phyloP scores from a whole-genome alignment of 768 basidiomycete species.

The Stropharia rugosoannulata region DNA sequence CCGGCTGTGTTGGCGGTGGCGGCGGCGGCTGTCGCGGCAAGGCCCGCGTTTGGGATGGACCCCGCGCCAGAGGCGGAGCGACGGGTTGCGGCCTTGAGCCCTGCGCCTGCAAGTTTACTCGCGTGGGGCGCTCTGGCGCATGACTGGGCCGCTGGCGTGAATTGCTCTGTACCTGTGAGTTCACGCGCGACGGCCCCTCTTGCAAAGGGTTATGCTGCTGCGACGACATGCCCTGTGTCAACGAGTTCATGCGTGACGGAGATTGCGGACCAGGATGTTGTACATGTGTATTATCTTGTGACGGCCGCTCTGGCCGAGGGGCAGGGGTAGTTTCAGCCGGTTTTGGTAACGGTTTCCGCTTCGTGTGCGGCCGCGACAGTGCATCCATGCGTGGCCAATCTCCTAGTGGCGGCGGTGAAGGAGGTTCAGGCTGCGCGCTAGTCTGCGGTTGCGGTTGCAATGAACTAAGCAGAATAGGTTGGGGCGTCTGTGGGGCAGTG shows the following conservation, averaged over 20 bases:
- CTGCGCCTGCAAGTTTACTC: not conserved
- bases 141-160: slow-evolving; percentile 8
- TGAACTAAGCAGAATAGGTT: slow-evolving; percentile 13
- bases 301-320: no score
- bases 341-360: slow-evolving; percentile 24
- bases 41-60: not conserved
- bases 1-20: not conserved
- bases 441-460: not conserved
- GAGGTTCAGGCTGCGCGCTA: slow-evolving; percentile 7
- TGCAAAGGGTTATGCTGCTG: no score
- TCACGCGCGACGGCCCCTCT: no score
- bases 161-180: no score
- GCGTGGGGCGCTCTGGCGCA: not conserved
- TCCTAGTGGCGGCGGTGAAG: slow-evolving; percentile 46
- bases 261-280: no score
- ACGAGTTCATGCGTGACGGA: no score
- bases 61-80: not conserved
- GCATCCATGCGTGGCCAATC: slow-evolving; percentile 54
- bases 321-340: slow-evolving; percentile 7
- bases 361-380: slow-evolving; percentile 29
- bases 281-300: no score
- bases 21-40: slow-evolving; percentile 1
- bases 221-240: no score
- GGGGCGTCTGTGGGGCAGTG: slow-evolving; percentile 13
- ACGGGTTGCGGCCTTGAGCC: not conserved